phyloP scores from a whole-genome alignment of 2,329 filamentous ascomycete genomes.

The Dissoconium aciculare region DNA sequence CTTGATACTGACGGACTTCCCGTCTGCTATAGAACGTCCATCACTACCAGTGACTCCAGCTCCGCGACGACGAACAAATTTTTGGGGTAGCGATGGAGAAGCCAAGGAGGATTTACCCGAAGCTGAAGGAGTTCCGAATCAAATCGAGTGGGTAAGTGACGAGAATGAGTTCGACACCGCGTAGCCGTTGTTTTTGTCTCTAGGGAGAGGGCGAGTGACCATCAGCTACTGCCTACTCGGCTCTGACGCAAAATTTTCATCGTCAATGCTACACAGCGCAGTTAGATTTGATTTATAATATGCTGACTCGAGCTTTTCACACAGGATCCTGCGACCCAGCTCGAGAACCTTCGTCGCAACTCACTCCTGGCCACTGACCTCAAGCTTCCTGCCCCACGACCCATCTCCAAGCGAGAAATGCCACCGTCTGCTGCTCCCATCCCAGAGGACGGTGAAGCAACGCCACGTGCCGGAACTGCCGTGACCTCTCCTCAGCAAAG shows the following conservation, averaged over 20 bases:
- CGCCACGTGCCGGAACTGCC: too few species aligned
- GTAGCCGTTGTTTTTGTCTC: too few species aligned
- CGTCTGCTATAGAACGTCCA: slow-evolving; percentile 63
- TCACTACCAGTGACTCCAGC: slow-evolving; percentile 85
- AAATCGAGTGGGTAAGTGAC: slow-evolving; percentile 88
- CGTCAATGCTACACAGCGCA: slow-evolving; percentile 5
- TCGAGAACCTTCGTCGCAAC: slow-evolving; percentile 33
- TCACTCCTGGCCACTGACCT: slow-evolving; percentile 25
- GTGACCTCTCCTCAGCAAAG: too few species aligned
- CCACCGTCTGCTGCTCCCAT: slow-evolving; percentile 17
- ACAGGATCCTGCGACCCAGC: slow-evolving; percentile 33
- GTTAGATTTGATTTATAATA: slow-evolving; percentile 2
- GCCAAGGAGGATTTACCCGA: slow-evolving; percentile 47
- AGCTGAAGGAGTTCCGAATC: slow-evolving; percentile 70
- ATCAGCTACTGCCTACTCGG: slow-evolving; percentile 1
- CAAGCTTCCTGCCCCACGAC: slow-evolving; percentile 14
- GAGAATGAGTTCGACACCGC: slow-evolving; percentile 21
- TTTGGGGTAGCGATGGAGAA: slow-evolving; percentile 43
- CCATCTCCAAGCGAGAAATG: slow-evolving; percentile 20
- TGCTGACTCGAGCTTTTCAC: slow-evolving; percentile 1
- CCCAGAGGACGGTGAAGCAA: slow-evolving; percentile 9
- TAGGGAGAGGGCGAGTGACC: too few species aligned
- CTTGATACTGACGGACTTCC: slow-evolving; percentile 73
- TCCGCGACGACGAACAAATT: slow-evolving; percentile 53
- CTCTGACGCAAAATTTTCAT: slow-evolving; percentile 3